Evolutionary conservation across 345 rosid species (phyloP).

Genomic region (Linum lewisii): DNA sequence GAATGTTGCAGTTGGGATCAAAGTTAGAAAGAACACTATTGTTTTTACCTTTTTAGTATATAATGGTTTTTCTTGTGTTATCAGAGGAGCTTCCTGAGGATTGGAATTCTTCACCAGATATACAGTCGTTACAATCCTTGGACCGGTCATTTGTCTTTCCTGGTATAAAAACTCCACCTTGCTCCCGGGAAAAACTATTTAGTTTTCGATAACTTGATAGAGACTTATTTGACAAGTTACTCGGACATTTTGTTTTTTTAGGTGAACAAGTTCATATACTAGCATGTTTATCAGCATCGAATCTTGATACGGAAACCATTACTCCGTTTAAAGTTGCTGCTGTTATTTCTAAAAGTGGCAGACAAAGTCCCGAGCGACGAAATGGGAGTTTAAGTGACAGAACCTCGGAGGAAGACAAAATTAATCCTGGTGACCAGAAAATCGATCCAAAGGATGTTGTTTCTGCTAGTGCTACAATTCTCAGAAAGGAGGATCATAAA

Average conservation of each 20-base stretch:
- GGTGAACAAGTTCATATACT: constrained; percentile 88
- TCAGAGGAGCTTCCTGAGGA: constrained; percentile 64
- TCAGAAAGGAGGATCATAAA: constrained; percentile 78
- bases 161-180: constrained; percentile 33
- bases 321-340: constrained; percentile 96
- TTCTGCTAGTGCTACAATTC: constrained; percentile 72
- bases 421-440: constrained; percentile 33
- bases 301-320: constrained; percentile 72
- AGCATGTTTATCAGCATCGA: constrained; percentile 77
- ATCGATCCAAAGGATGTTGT: constrained; percentile 39
- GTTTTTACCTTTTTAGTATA: background rate
- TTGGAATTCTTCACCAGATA: constrained; percentile 55
- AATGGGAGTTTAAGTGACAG: constrained; percentile 40
- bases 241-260: constrained; percentile 25
- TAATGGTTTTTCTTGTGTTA: background rate
- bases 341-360: constrained; percentile 65
- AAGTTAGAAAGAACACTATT: background rate
- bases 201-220: background rate
- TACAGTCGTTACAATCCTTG: constrained; percentile 47
- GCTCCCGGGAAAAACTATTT: background rate
- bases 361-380: constrained; percentile 37
- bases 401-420: constrained; percentile 35
- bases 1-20: background rate
- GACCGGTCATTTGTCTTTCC: constrained; percentile 92
- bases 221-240: background rate